phyloP scores from a whole-genome alignment of 78 protist genomes.

The Dictyostelium capitatum region DNA sequence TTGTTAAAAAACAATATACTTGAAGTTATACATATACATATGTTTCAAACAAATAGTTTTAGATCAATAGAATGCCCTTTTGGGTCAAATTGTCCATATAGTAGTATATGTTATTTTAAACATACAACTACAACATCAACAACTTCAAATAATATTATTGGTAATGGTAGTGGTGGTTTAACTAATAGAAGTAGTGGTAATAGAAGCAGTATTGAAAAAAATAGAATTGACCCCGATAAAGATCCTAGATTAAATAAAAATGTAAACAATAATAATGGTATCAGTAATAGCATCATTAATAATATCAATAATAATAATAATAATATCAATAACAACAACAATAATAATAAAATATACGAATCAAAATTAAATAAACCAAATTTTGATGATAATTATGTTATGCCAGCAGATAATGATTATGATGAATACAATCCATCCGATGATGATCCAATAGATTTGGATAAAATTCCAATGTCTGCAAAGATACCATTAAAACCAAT shows the following conservation, averaged over 20 bases:
- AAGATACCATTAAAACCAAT: neutral
- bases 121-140: neutral
- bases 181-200: neutral
- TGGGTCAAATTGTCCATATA: neutral
- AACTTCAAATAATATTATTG: no score
- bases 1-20: neutral
- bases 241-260: slow-evolving; percentile 4
- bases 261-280: neutral
- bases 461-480: neutral
- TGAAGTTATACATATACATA: neutral
- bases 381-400: neutral
- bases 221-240: slow-evolving; percentile 2
- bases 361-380: neutral
- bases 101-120: neutral
- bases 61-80: slow-evolving; percentile 6
- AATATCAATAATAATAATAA: neutral
- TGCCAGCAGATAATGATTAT: neutral
- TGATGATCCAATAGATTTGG: slow-evolving; percentile 4
- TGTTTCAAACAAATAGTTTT: slow-evolving; percentile 2
- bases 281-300: neutral
- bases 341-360: neutral
- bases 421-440: neutral
- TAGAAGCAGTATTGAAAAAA: neutral
- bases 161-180: no score
- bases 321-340: neutral